Conservation (phyloP, 2,329 filamentous ascomycete species). For the Sclerotinia spermophila region DNA sequence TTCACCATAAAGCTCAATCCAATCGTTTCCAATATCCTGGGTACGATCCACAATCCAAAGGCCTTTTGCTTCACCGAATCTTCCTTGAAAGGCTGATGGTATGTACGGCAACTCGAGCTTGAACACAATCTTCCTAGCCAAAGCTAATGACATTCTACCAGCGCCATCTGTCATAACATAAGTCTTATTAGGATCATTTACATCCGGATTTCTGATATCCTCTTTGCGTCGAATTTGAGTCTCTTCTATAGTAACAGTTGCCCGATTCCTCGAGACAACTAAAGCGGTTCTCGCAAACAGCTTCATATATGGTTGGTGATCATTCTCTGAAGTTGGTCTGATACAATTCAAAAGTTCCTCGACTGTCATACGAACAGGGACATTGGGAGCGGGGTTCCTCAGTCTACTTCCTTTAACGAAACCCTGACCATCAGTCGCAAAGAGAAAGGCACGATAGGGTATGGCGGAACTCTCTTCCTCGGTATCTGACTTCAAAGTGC, state of each 20-base stretch:
- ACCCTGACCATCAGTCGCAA: slow-evolving; percentile 48
- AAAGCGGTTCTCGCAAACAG: slow-evolving; percentile 56
- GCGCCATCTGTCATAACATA: slow-evolving; percentile 65
- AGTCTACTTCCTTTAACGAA: slow-evolving; percentile 4
- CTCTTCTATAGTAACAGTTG: slow-evolving; percentile 42
- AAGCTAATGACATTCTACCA: slow-evolving; percentile 57
- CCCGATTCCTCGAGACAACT: slow-evolving; percentile 46
- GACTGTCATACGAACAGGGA: slow-evolving; percentile 36
- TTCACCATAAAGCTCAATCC: slow-evolving; percentile 64
- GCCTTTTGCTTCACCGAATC: slow-evolving; percentile 71
- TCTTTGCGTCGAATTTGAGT: slow-evolving; percentile 44
- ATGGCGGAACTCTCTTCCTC: slow-evolving; percentile 36
- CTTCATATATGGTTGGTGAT: slow-evolving; percentile 49
- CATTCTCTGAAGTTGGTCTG: slow-evolving; percentile 45
- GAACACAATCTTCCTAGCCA: slow-evolving; percentile 52
- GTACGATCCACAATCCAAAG: slow-evolving; percentile 64
- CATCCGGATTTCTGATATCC: slow-evolving; percentile 22
- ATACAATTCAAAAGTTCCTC: slow-evolving; percentile 51
- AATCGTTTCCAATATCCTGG: slow-evolving; percentile 47
- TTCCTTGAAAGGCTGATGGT: slow-evolving; percentile 64
- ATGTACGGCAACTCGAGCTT: slow-evolving; percentile 49
- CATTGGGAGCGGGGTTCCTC: not conserved
- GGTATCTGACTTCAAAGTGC: slow-evolving; percentile 40
- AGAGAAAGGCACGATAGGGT: slow-evolving; percentile 49
- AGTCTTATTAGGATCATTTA: slow-evolving; percentile 27